Evolutionary conservation across 805 yeast species (phyloP).

Genomic region (Tetrapisispora arboricola): DNA sequence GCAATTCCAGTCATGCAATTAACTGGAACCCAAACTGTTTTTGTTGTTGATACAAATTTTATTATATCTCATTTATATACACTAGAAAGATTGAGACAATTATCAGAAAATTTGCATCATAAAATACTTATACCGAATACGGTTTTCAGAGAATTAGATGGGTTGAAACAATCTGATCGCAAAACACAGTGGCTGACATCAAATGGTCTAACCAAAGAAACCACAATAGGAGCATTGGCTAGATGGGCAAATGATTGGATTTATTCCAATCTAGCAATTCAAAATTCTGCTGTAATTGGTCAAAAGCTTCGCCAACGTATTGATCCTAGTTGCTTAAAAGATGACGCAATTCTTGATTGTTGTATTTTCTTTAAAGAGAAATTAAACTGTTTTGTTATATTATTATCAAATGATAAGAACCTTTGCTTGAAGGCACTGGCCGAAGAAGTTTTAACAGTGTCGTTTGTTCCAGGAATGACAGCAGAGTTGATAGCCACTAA

Average conservation of each 20-base stretch:
- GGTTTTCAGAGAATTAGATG: constrained; percentile 74
- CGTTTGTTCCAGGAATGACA: constrained; percentile 35
- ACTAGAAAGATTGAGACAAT: constrained; percentile 39
- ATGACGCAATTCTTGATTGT: constrained; percentile 81
- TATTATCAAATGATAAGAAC: constrained; percentile 76
- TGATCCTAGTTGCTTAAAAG: constrained; percentile 41
- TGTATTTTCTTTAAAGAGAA: constrained; percentile 50
- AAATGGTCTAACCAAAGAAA: constrained; percentile 3
- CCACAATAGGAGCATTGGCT: constrained; percentile 46
- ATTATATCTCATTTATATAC: constrained; percentile 56
- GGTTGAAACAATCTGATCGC: constrained; percentile 44
- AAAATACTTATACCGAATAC: constrained; percentile 57
- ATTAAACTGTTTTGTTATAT: constrained; percentile 38
- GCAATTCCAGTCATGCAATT: constrained; percentile 8
- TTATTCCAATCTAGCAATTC: constrained; percentile 45
- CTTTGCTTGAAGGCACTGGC: constrained; percentile 68
- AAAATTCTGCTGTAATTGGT: constrained; percentile 44
- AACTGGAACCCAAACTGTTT: constrained; percentile 23
- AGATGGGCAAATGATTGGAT: constrained; percentile 76
- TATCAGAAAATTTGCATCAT: constrained; percentile 36
- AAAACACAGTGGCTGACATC: constrained; percentile 6
- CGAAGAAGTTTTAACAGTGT: constrained; percentile 55
- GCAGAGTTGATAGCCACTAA: constrained; percentile 37
- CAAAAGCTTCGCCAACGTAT: constrained; percentile 51
- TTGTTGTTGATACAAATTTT: constrained; percentile 80